Evolutionary conservation across 2,329 filamentous ascomycete genomes (phyloP).

Genomic region (Trichoderma endophyticum): DNA sequence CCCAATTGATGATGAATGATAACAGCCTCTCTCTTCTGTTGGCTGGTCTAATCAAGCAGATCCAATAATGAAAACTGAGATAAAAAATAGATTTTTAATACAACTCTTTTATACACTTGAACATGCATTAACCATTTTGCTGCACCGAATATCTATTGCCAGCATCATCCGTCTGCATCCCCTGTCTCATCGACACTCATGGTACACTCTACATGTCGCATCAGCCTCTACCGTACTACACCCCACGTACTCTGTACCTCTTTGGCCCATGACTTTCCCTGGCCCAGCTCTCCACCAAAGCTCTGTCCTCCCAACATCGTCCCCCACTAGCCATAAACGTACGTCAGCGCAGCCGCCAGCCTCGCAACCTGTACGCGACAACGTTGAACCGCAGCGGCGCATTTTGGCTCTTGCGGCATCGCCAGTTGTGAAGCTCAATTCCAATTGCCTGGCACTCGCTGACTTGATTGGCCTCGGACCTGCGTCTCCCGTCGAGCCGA

Average conservation of each 20-base stretch:
- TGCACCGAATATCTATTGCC: neutral
- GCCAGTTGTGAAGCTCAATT: conserved; percentile 7
- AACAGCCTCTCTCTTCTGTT: neutral
- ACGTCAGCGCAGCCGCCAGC: conserved; percentile 33
- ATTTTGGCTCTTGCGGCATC: neutral
- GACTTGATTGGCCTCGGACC: neutral
- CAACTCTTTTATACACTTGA: neutral
- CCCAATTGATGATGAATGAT: neutral
- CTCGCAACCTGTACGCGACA: conserved; percentile 12
- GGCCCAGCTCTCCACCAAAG: conserved; percentile 17
- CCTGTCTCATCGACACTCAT: neutral
- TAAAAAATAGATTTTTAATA: too few relatives aligned
- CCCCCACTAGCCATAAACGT: conserved; percentile 22
- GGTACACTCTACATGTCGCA: neutral
- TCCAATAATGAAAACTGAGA: neutral
- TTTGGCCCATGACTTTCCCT: neutral
- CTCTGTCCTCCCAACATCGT: conserved; percentile 1
- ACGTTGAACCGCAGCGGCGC: neutral
- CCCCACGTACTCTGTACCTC: neutral
- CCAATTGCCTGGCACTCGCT: conserved; percentile 8
- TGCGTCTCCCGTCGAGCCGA: neutral
- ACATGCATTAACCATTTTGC: neutral
- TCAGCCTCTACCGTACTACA: neutral
- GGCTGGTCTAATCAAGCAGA: neutral
- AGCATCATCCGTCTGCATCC: neutral